A percentile compares a stretch with the other conserved stretches of the same genome.
These are phyloP conservation scores for Fraxinus latifolia DNA, from an alignment of 305 asterid genomes.

Conservation along the genomic window DNA sequence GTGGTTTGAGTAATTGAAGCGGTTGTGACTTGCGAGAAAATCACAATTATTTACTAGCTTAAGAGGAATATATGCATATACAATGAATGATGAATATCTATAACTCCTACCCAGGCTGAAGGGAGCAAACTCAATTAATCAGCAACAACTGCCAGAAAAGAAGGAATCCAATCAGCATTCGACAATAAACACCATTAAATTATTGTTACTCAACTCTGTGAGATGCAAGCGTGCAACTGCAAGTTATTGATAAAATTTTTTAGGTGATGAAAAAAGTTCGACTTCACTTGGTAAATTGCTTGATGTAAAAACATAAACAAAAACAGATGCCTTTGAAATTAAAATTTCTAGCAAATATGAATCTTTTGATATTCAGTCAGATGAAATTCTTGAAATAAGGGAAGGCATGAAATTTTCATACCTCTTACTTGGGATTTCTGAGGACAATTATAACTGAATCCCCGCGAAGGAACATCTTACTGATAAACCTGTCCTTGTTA, in stretches of 20 bases:
- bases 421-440: conserved; percentile 73
- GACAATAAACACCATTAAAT: neutral
- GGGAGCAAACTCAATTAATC: neutral
- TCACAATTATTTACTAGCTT: neutral
- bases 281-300: neutral
- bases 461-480: conserved; percentile 95
- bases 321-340: neutral
- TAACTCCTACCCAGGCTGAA: neutral
- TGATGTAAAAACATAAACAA: neutral
- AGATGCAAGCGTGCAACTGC: neutral
- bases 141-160: neutral
- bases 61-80: neutral
- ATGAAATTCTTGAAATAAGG: neutral
- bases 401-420: conserved; percentile 17
- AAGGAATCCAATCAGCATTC: neutral
- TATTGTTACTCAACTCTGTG: neutral
- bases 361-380: neutral
- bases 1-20: neutral
- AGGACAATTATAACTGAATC: conserved; percentile 93
- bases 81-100: neutral
- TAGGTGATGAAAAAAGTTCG: neutral
- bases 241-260: neutral
- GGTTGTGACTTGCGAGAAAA: neutral
- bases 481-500: conserved; percentile 86
- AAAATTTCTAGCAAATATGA: neutral